Evolutionary conservation across 495 filamentous ascomycete species (phyloP).

Genomic region (Podospora comata): DNA sequence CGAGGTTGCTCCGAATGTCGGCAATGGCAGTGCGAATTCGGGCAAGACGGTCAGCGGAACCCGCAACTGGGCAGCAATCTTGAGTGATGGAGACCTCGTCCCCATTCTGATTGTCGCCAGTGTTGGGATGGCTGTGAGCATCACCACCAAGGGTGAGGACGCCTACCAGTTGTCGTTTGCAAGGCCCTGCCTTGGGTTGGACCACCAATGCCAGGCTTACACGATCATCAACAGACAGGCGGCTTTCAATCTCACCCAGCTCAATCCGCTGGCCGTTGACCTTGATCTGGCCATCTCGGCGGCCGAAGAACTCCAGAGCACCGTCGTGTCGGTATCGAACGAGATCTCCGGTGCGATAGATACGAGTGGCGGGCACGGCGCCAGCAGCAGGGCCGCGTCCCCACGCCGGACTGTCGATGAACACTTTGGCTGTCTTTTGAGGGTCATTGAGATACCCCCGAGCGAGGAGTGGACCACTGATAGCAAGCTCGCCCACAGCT

Average conservation of each 20-base stretch:
- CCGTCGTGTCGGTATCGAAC: conserved; percentile 54
- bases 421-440: conserved; percentile 54
- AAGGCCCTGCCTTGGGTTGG: conserved; percentile 23
- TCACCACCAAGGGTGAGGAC: conserved; percentile 19
- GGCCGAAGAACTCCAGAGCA: conserved; percentile 46
- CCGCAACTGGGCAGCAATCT: conserved; percentile 11
- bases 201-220: conserved; percentile 22
- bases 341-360: conserved; percentile 61
- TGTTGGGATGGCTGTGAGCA: neutral
- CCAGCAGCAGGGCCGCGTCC: neutral
- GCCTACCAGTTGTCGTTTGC: conserved; percentile 22
- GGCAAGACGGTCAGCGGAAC: conserved; percentile 15
- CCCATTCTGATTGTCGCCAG: conserved; percentile 35
- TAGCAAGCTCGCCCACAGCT: conserved; percentile 51
- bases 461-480: conserved; percentile 46
- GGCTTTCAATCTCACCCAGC: conserved; percentile 54
- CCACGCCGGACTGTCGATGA: conserved; percentile 36
- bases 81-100: conserved; percentile 8
- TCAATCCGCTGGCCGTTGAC: conserved; percentile 40
- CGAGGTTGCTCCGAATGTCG: conserved; percentile 14
- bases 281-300: conserved; percentile 36
- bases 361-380: conserved; percentile 8
- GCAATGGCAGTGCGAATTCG: conserved; percentile 15
- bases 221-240: conserved; percentile 24
- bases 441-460: conserved; percentile 68